These are phyloP conservation scores for Dendrobium chrysotoxum DNA, from an alignment of 106 monocot genomes.

Conservation along the genomic window DNA sequence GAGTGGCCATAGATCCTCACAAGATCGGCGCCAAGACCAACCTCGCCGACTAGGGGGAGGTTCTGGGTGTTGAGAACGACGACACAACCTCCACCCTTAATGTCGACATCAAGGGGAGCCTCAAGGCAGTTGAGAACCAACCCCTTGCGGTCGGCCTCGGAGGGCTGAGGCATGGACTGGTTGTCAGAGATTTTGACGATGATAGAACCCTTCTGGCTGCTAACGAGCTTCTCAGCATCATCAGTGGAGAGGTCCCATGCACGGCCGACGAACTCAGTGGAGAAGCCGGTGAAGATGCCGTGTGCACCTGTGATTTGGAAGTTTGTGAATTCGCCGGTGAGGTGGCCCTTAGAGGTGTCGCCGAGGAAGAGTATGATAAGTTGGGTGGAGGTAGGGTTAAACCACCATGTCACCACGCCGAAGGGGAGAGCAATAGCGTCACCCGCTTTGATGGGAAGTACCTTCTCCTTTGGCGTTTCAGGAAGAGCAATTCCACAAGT, in stretches of 20 bases:
- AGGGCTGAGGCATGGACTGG: conserved; percentile 37
- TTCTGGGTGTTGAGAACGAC: conserved; percentile 87
- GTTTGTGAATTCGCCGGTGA: conserved; percentile 65
- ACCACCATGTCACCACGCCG: conserved; percentile 88
- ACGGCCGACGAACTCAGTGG: conserved; percentile 70
- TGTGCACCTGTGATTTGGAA: conserved; percentile 75
- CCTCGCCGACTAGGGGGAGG: conserved; percentile 59
- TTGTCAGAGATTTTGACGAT: conserved; percentile 64
- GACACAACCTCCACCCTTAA: conserved; percentile 67
- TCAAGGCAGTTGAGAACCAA: conserved; percentile 74
- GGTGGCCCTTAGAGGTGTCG: conserved; percentile 79
- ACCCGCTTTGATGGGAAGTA: conserved; percentile 58
- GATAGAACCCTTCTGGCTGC: conserved; percentile 27
- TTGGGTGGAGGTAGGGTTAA: conserved; percentile 48
- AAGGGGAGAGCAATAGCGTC: conserved; percentile 83
- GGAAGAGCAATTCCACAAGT: conserved; percentile 68
- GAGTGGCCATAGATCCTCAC: conserved; percentile 61
- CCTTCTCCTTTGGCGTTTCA: conserved; percentile 64
- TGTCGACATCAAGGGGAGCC: conserved; percentile 75
- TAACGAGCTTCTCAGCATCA: conserved; percentile 42
- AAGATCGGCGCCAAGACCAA: conserved; percentile 75
- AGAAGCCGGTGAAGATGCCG: conserved; percentile 82
- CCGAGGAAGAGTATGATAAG: conserved; percentile 81
- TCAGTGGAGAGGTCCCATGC: conserved; percentile 59
- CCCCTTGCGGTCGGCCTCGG: conserved; percentile 33